phyloP scores from a whole-genome alignment of 2,329 filamentous ascomycete species.

The Teratosphaeria zuluensis region DNA sequence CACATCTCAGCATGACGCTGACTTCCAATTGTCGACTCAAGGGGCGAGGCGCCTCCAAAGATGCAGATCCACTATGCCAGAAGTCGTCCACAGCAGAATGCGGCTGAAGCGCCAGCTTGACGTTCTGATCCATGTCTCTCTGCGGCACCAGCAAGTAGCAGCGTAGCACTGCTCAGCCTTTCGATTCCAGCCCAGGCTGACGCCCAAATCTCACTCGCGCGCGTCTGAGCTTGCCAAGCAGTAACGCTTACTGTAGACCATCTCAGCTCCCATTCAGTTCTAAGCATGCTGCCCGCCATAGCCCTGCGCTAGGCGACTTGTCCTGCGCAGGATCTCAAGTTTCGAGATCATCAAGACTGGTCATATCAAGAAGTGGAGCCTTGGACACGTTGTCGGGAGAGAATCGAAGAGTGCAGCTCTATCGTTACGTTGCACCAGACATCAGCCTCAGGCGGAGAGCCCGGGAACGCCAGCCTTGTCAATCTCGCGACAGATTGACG shows the following conservation, averaged over 20 bases:
- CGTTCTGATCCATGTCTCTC: background rate
- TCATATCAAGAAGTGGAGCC: background rate
- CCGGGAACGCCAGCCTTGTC: background rate
- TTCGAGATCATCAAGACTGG: background rate
- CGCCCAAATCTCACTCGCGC: background rate
- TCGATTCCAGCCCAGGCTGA: background rate
- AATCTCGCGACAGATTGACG: background rate
- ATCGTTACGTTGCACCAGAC: background rate
- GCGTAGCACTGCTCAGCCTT: background rate
- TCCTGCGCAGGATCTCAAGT: background rate
- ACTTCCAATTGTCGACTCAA: no score
- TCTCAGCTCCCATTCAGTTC: background rate
- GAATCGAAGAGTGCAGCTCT: background rate
- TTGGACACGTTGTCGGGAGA: background rate
- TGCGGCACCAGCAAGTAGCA: background rate
- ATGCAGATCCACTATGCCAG: no score
- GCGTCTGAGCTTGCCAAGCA: background rate
- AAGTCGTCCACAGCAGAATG: background rate
- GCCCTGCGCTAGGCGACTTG: background rate
- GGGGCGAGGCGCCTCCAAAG: no score
- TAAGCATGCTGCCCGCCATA: background rate
- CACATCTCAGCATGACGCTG: no score
- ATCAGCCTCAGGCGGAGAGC: background rate
- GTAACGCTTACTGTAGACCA: background rate
- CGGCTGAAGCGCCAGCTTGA: background rate